phyloP scores from a whole-genome alignment of 805 yeast genomes.

The Saturnispora silvae region DNA sequence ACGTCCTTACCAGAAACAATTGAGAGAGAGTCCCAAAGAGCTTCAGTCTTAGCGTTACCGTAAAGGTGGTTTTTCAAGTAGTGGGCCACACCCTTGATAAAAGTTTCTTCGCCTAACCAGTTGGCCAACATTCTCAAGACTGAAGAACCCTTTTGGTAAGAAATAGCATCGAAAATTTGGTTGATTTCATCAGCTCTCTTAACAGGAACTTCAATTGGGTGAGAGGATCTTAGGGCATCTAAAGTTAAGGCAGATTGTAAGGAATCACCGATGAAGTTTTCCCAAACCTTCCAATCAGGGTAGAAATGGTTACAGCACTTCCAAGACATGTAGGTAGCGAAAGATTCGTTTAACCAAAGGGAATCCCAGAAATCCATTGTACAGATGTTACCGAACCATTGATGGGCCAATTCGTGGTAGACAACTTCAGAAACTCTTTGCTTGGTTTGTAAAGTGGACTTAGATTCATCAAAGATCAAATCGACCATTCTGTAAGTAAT shows the following conservation, averaged over 20 bases:
- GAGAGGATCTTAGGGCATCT: constrained; percentile 57
- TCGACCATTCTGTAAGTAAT: constrained; percentile 58
- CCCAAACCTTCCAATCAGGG: constrained; percentile 77
- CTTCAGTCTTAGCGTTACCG: constrained; percentile 63
- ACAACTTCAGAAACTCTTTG: constrained; percentile 75
- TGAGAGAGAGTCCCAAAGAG: constrained; percentile 58
- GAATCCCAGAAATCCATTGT: constrained; percentile 95
- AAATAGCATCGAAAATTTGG: constrained; percentile 75
- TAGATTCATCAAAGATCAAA: constrained; percentile 37
- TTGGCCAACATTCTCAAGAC: constrained; percentile 66
- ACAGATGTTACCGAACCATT: constrained; percentile 85
- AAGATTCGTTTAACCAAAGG: constrained; percentile 82
- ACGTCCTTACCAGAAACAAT: constrained; percentile 61
- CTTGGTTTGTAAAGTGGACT: constrained; percentile 42
- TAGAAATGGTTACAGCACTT: constrained; percentile 57
- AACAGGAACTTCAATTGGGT: constrained; percentile 84
- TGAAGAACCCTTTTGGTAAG: constrained; percentile 75
- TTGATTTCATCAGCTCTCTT: constrained; percentile 68
- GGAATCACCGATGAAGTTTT: constrained; percentile 44
- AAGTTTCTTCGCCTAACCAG: constrained; percentile 58
- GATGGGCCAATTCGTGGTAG: constrained; percentile 85
- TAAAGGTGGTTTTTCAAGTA: constrained; percentile 57
- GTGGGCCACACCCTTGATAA: constrained; percentile 62
- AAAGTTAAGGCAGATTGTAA: constrained; percentile 42
- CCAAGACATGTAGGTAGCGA: constrained; percentile 82